Base-by-base conservation (phyloP, 768 basidiomycete genomes). In the Dioszegia crocea region DNA sequence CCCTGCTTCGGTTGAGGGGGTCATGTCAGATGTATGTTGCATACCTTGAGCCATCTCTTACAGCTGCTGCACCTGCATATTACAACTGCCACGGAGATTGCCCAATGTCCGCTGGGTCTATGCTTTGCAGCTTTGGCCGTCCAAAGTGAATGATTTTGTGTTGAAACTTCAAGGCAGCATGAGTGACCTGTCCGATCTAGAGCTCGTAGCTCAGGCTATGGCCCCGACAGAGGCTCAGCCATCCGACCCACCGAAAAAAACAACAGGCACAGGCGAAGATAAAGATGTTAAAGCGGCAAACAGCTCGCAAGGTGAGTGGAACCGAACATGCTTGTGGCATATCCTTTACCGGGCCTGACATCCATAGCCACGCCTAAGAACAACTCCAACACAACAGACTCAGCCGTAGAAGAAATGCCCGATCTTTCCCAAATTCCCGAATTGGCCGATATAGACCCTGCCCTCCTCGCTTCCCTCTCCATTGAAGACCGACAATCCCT, bases 181-280 rank as follows among this genome's bases (percentile, higher is more conserved):
- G 65, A 60, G 57, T 46, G 64, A 58, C 30, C 33, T 75, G 4
- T 73, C 73, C 23, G 74, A 75, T 43, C 64, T 75, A 0, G 71
- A 75, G 30, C 65, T 75, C 16, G 71, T 75, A 21, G 69, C 68
- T 36, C 66, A 75, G 59, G 71, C 74, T 3, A 75, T 71, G 70
- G 62, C 58, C 2, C 26, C 52, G 12, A 49, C 50, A n/a, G 49
- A 51, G 16, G 33, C 33, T 33, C 33, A 14, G 33, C 6, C 33
- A 6, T 6, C 33, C 33, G 33, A 33, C 33, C 14, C 14, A 33
- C 33, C 33, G 6, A 14, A 45, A 26, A 48, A 24, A 1, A 40
- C 57, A 55, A 41, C 23, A 24, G 26, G 26, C 19, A 3, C 5
- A 11, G 38, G 16, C 5, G 4, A 33, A 6, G 29, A 6, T 6